These are phyloP conservation scores for Metschnikowia similis DNA, from an alignment of 805 yeast genomes.

Conservation along the genomic window DNA sequence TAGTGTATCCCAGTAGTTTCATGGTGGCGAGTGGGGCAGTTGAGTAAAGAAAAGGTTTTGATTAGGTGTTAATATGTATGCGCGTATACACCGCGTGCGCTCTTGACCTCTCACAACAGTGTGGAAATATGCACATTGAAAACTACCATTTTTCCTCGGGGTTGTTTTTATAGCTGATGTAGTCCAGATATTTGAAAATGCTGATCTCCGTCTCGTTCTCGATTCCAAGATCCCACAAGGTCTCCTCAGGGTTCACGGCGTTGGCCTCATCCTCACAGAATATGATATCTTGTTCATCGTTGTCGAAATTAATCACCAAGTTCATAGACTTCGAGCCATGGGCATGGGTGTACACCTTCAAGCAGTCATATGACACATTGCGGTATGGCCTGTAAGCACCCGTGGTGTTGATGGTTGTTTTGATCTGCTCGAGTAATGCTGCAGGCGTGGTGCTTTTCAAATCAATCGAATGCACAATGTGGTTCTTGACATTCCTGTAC, in stretches of 20 bases:
- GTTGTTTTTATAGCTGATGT: conserved; percentile 63
- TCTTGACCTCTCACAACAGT: background rate
- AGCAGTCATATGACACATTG: conserved; percentile 63
- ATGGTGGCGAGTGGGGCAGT: background rate
- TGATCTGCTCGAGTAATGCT: conserved; percentile 53
- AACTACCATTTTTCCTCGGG: conserved; percentile 88
- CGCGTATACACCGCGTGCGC: background rate
- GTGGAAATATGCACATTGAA: background rate
- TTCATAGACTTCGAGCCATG: conserved; percentile 94
- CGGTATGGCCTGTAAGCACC: conserved; percentile 82
- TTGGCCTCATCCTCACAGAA: conserved; percentile 18
- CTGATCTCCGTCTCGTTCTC: conserved; percentile 93
- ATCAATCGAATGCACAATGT: conserved; percentile 66
- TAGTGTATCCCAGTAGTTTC: background rate
- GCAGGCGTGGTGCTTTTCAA: conserved; percentile 63
- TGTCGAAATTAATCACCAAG: conserved; percentile 83
- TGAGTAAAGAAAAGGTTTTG: background rate
- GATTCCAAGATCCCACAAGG: conserved; percentile 37
- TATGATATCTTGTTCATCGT: conserved; percentile 66
- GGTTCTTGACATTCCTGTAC: conserved; percentile 79
- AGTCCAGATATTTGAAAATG: conserved; percentile 65
- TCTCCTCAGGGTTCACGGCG: conserved; percentile 11
- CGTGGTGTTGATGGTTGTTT: conserved; percentile 44
- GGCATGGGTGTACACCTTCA: conserved; percentile 90
- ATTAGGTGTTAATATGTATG: conserved; percentile 1